Conservation (phyloP, 495 filamentous ascomycete species). For the Xylaria palmicola region DNA sequence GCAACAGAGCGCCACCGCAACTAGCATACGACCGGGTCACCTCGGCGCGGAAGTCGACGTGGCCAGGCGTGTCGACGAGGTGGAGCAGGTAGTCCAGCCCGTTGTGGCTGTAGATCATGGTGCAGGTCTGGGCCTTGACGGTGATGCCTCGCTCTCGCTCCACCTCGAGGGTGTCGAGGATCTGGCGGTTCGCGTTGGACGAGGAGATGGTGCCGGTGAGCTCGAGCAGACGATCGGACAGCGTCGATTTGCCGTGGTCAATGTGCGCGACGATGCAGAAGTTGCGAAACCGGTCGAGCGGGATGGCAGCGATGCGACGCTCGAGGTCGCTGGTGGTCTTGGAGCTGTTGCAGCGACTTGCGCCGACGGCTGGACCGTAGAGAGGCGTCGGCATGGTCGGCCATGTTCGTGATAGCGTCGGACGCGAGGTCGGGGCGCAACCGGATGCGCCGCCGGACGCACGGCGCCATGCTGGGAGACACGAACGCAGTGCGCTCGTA, state of each 20-base stretch:
- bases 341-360: constrained; percentile 9
- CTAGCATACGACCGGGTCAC: constrained; percentile 92
- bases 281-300: constrained; percentile 89
- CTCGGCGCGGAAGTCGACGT: constrained; percentile 96
- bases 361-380: background rate
- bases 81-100: constrained; percentile 90
- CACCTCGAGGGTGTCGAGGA: constrained; percentile 94
- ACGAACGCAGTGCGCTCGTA: constrained; percentile 7
- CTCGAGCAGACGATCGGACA: constrained; percentile 88
- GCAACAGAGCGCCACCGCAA: constrained; percentile 86
- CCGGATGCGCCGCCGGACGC: background rate
- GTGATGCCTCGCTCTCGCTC: constrained; percentile 95
- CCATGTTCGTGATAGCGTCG: constrained; percentile 17
- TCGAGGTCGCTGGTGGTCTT: constrained; percentile 60
- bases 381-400: too few species aligned
- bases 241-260: constrained; percentile 96
- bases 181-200: constrained; percentile 86
- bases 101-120: constrained; percentile 87
- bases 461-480: background rate
- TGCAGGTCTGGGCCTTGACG: constrained; percentile 98
- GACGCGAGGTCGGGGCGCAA: background rate
- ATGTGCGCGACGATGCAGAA: constrained; percentile 99
- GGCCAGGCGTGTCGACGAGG: constrained; percentile 93
- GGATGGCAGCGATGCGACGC: constrained; percentile 78
- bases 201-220: constrained; percentile 85